Evolutionary conservation across 73 alveolate species (phyloP).

Genomic region (Paramecium pentaurelia): DNA sequence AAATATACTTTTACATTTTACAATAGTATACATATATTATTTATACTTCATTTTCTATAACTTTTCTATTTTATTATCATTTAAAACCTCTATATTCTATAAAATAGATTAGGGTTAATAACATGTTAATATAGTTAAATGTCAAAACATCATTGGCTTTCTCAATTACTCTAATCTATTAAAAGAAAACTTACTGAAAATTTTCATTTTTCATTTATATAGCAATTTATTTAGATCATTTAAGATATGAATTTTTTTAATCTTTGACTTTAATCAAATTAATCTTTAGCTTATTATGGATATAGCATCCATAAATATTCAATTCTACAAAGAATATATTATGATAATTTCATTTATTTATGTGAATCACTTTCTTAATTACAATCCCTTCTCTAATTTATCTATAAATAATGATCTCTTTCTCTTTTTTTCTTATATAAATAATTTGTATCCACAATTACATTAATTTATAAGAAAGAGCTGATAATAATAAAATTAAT

Average conservation of each 20-base stretch:
- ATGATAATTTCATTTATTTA: too few species aligned
- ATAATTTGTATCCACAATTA: too few species aligned
- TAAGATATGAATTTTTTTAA: neutral
- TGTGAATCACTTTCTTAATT: too few species aligned
- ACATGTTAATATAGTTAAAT: neutral
- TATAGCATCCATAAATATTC: neutral
- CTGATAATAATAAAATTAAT: too few species aligned
- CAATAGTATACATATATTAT: neutral
- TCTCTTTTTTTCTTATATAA: too few species aligned
- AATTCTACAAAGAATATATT: neutral
- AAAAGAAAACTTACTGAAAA: neutral
- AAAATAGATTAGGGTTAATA: neutral
- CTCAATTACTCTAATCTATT: neutral
- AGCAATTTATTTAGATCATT: neutral
- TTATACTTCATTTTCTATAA: neutral
- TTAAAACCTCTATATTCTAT: neutral
- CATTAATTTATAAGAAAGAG: too few species aligned
- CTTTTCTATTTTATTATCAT: neutral
- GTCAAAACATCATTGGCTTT: neutral
- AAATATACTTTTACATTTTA: neutral
- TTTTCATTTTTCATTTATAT: neutral
- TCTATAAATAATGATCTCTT: too few species aligned
- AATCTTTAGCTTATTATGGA: neutral
- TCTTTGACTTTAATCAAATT: neutral
- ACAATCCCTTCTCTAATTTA: neutral